These are phyloP conservation scores for Juncus effusus DNA, from an alignment of 176 grass and related monocot genomes.

Conservation along the genomic window DNA sequence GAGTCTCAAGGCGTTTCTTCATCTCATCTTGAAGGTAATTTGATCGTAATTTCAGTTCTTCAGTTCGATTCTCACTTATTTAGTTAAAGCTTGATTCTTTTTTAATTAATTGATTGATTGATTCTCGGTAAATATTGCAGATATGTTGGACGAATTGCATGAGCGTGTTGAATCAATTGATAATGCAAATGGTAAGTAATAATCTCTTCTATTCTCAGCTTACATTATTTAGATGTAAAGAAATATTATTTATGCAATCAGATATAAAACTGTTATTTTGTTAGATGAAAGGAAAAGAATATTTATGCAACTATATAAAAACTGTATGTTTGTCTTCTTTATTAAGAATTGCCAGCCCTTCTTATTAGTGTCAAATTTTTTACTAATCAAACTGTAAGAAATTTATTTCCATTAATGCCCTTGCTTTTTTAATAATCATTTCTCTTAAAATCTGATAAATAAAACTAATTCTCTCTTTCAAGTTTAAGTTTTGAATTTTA, in stretches of 20 bases:
- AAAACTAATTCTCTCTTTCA: background rate
- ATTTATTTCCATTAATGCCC: background rate
- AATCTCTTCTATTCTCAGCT: background rate
- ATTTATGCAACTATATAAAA: no score
- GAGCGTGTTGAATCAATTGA: constrained; percentile 88
- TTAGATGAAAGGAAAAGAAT: no score
- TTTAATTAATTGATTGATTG: constrained; percentile 15
- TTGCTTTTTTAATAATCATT: background rate
- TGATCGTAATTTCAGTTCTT: no score
- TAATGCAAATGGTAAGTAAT: constrained; percentile 65
- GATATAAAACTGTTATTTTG: no score
- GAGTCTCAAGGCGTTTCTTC: constrained; percentile 25
- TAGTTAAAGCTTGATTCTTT: no score
- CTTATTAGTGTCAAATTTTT: background rate
- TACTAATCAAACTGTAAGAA: background rate
- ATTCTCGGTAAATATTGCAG: constrained; percentile 34
- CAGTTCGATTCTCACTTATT: no score
- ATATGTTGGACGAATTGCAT: constrained; percentile 69
- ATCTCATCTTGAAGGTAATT: constrained; percentile 8
- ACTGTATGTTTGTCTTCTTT: background rate
- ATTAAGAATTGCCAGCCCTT: background rate
- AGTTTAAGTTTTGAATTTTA: constrained; percentile 13
- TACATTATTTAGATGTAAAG: background rate
- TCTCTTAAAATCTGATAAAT: background rate
- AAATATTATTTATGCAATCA: background rate